Percentiles rank a stretch among this genome's conserved stretches.
These are phyloP conservation scores for Lanmaoa rubissima DNA, from an alignment of 768 basidiomycete genomes.

Conservation along the genomic window DNA sequence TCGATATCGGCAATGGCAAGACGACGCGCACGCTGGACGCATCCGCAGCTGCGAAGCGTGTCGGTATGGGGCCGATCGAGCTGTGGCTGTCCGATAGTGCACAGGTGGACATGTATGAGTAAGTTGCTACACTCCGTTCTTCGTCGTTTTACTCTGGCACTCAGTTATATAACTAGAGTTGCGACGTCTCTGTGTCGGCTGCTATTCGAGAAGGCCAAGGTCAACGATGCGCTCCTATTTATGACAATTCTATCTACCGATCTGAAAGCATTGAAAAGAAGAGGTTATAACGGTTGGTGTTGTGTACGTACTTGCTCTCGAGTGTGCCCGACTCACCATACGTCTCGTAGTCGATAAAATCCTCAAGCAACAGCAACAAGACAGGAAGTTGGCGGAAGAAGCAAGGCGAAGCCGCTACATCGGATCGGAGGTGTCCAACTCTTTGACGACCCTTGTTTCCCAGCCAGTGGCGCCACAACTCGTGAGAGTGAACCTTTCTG, in stretches of 20 bases:
- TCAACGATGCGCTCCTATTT: conserved; percentile 85
- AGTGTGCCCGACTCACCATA: conserved; percentile 10
- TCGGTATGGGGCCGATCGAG: conserved; percentile 59
- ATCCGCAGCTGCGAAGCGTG: conserved; percentile 65
- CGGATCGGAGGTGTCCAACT: conserved; percentile 14
- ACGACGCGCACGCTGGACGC: conserved; percentile 60
- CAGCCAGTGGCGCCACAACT: conserved; percentile 19
- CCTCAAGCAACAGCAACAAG: conserved; percentile 75
- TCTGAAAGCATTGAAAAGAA: conserved; percentile 70
- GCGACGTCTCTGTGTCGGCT: conserved; percentile 79
- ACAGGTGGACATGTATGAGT: conserved; percentile 91
- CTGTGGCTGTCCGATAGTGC: conserved; percentile 76
- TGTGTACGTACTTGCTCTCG: not conserved
- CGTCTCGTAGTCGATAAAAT: conserved; percentile 76
- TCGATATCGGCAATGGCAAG: conserved; percentile 50
- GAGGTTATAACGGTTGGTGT: conserved; percentile 78
- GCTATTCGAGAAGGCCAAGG: conserved; percentile 73
- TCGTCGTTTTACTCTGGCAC: not conserved
- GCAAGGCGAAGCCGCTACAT: conserved; percentile 30
- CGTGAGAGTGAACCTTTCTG: not conserved
- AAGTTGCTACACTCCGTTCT: conserved; percentile 33
- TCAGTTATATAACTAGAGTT: conserved; percentile 49
- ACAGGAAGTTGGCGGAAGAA: conserved; percentile 55
- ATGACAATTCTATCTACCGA: conserved; percentile 95
- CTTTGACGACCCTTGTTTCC: conserved; percentile 1